Base-by-base conservation (phyloP, 495 filamentous ascomycete genomes). In the Bryoglossum gracile region DNA sequence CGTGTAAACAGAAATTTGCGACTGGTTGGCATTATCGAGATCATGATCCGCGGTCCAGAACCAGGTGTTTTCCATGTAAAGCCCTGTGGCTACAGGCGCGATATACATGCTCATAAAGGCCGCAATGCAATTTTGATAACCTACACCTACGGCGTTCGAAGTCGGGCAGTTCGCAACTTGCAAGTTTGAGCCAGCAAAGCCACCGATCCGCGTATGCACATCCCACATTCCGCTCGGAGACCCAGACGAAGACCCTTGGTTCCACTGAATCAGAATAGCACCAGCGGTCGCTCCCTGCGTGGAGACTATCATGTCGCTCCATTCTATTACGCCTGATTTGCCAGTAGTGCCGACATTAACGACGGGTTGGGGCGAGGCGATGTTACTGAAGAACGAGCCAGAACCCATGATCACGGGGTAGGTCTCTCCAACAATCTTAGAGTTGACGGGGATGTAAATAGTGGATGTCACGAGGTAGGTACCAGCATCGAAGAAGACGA, bases 41-140 rank as follows among this genome's bases (percentile, higher is more conserved):
- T 90, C 86, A 60, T 88, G 85, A 55, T 88, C 85, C 2, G 82
- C 81, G 0, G 75, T 76, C 83, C 84, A 83, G 14, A 82, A 50
- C 83, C 82, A 84, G 28, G 68, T 68, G 58, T 87, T 87, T 66
- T 87, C 83, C 55, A 81, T 50, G 58, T 84, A 86, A 11, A 79
- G 54, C 3, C 62, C 62, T 1, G 69, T 65, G 0, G 77, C 77
- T 0, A 53, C 62, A 9, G 65, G 42, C 0, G 85, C 81, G 38
- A 89, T 66, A 61, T 87, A 81, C 72, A 87, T 74, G 30, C 71
- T 69, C 68, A 86, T 73, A 58, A 80, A 87, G 3, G 76, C 85
- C 0, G 73, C 77, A 39, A 86, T 73, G 60, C 87, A 92, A 18
- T 28, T 32, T 25, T 28, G 17, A 22, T 51, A 44, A 2, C 44